Conservation (phyloP, 768 basidiomycete genomes). For the Leucocoprinus leucothites region DNA sequence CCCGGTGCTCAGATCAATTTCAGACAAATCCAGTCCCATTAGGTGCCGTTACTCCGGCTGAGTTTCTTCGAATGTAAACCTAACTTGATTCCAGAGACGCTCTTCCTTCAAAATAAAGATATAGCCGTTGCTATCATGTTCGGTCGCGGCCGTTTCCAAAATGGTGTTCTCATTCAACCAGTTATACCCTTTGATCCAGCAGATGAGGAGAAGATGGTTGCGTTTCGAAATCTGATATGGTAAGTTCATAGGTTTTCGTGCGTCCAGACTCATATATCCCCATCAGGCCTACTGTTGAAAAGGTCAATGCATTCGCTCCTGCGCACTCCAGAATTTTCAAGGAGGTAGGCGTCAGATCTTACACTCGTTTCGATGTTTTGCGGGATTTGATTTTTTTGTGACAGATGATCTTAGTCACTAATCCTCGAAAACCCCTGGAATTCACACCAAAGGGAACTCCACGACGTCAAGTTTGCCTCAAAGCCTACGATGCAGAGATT, state of each 20-base stretch:
- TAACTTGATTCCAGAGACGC: slow-evolving; percentile 15
- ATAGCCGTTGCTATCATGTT: slow-evolving; percentile 34
- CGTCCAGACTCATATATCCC: background rate
- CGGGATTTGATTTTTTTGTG: background rate
- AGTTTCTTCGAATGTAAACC: background rate
- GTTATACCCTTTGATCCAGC: slow-evolving; percentile 26
- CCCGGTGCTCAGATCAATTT: background rate
- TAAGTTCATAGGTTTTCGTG: background rate
- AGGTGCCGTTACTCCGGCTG: background rate
- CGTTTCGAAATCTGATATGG: slow-evolving; percentile 24
- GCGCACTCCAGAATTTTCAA: slow-evolving; percentile 41
- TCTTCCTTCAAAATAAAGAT: slow-evolving; percentile 30
- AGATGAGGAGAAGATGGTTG: slow-evolving; percentile 23
- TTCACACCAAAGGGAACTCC: slow-evolving; percentile 26
- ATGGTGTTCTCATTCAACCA: slow-evolving; percentile 40
- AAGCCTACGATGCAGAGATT: slow-evolving; percentile 38
- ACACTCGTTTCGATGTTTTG: background rate
- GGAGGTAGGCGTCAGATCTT: slow-evolving; percentile 25
- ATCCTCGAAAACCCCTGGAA: slow-evolving; percentile 32
- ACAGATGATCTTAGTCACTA: slow-evolving; percentile 40
- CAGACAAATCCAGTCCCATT: slow-evolving; percentile 13
- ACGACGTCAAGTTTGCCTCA: slow-evolving; percentile 33
- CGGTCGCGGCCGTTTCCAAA: slow-evolving; percentile 36
- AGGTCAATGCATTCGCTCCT: slow-evolving; percentile 25
- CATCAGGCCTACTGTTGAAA: slow-evolving; percentile 36